A percentile compares a stretch with the other conserved stretches of the same genome.
Conservation (phyloP, 140 eudicot genomes). For the Oenanthe javanica region DNA sequence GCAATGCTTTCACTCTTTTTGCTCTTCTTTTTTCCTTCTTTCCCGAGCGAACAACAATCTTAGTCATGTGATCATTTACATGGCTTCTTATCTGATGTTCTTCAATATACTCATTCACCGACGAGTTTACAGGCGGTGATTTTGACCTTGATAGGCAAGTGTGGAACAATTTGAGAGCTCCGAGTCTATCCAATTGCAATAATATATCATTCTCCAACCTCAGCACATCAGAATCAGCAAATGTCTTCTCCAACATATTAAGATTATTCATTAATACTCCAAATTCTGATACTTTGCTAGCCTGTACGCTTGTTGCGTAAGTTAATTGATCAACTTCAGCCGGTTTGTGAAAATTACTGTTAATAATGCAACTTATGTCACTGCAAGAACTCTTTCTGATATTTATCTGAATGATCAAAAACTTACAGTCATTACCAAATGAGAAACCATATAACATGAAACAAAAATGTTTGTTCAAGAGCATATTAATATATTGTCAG, state of each 20-base stretch:
- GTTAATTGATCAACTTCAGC: slow-evolving; percentile 22
- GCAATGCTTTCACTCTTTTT: slow-evolving; percentile 30
- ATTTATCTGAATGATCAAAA: slow-evolving; percentile 37
- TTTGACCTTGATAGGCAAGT: slow-evolving; percentile 37
- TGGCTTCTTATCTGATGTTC: slow-evolving; percentile 9
- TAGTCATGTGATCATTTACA: slow-evolving; percentile 17
- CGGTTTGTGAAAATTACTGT: slow-evolving; percentile 9
- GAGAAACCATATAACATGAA: neutral
- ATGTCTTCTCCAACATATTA: slow-evolving; percentile 50
- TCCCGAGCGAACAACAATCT: slow-evolving; percentile 44
- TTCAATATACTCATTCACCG: slow-evolving; percentile 16
- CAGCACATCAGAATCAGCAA: slow-evolving; percentile 47
- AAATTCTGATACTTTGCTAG: slow-evolving; percentile 48
- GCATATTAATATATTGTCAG: neutral
- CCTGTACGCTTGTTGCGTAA: slow-evolving; percentile 45
- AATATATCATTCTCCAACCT: slow-evolving; percentile 64
- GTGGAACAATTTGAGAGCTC: slow-evolving; percentile 60
- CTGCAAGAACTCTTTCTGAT: slow-evolving; percentile 21
- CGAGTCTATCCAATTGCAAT: slow-evolving; percentile 68
- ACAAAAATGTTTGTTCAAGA: neutral
- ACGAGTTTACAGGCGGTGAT: slow-evolving; percentile 20
- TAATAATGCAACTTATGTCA: slow-evolving; percentile 15
- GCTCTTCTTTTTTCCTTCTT: slow-evolving; percentile 62
- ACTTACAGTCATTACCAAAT: slow-evolving; percentile 5
- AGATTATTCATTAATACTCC: slow-evolving; percentile 61